Conservation (phyloP, 2,329 filamentous ascomycete species). For the Pestalotiopsis sp. region DNA sequence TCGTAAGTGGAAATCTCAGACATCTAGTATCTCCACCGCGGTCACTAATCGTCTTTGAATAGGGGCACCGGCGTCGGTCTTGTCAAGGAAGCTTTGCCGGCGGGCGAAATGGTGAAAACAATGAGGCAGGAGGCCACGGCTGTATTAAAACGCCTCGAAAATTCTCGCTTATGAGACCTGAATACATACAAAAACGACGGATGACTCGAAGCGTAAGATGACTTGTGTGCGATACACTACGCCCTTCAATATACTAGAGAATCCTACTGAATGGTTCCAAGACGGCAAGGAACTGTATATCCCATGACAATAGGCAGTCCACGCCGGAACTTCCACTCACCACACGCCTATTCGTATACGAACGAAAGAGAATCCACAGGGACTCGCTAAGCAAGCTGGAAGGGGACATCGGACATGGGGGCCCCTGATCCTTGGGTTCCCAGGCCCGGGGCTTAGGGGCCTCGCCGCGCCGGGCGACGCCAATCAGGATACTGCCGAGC, state of each 20-base stretch:
- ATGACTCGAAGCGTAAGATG: background rate
- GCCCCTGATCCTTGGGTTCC: too few relatives aligned
- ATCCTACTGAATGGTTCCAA: too few relatives aligned
- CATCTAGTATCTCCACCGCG: background rate
- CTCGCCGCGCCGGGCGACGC: too few relatives aligned
- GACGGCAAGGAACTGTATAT: too few relatives aligned
- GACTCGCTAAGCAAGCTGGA: too few relatives aligned
- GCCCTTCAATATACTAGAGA: background rate
- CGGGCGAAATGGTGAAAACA: slow-evolving; percentile 29
- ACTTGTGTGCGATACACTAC: background rate
- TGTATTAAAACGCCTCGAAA: background rate
- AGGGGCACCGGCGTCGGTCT: slow-evolving; percentile 34
- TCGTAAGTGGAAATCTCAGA: slow-evolving; percentile 30
- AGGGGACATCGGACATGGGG: too few relatives aligned
- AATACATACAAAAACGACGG: background rate
- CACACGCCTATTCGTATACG: too few relatives aligned
- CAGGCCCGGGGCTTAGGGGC: too few relatives aligned
- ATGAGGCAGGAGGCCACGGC: slow-evolving; percentile 21
- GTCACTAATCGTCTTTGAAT: background rate
- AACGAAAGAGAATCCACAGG: too few relatives aligned
- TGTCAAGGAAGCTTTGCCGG: slow-evolving; percentile 27
- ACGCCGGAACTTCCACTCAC: too few relatives aligned
- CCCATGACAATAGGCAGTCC: too few relatives aligned
- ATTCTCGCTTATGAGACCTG: background rate
- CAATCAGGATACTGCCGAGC: too few relatives aligned